These are phyloP conservation scores for Colletotrichum sojae DNA, from an alignment of 2,329 filamentous ascomycete species.

Conservation along the genomic window DNA sequence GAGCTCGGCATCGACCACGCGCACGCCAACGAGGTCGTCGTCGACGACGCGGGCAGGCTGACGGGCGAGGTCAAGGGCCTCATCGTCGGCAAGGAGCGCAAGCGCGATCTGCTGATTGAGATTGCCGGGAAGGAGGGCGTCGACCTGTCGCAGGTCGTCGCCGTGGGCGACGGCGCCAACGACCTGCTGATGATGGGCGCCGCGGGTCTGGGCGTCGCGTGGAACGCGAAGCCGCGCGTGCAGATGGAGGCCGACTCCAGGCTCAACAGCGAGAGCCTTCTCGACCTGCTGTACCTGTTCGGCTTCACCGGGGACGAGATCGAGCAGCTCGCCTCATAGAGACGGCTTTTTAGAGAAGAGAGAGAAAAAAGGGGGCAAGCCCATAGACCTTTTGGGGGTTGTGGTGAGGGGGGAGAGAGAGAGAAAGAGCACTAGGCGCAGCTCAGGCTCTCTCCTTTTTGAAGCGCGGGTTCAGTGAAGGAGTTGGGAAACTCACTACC, in stretches of 20 bases:
- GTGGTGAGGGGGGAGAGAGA: conserved; percentile 5
- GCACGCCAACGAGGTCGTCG: conserved; percentile 86
- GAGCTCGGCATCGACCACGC: conserved; percentile 90
- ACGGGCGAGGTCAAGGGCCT: conserved; percentile 80
- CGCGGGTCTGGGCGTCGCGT: conserved; percentile 84
- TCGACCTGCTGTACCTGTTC: conserved; percentile 82
- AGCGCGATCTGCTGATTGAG: conserved; percentile 78
- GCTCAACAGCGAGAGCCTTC: conserved; percentile 78
- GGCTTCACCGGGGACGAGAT: conserved; percentile 79
- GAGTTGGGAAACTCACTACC: too few species aligned
- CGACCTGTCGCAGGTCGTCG: conserved; percentile 76
- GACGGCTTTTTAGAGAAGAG: neutral
- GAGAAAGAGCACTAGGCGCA: too few species aligned
- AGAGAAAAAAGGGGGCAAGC: too few species aligned
- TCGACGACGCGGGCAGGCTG: conserved; percentile 70
- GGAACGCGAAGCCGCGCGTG: conserved; percentile 87
- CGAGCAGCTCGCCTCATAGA: conserved; percentile 57
- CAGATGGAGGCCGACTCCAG: conserved; percentile 82
- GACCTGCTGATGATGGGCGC: conserved; percentile 84
- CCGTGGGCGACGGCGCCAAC: conserved; percentile 87
- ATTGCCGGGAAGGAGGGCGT: conserved; percentile 79
- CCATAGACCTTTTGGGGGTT: neutral
- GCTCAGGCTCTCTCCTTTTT: too few species aligned
- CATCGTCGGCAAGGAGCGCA: conserved; percentile 84
- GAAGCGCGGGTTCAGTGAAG: too few species aligned